These are phyloP conservation scores for Fusarium newnesense DNA, from an alignment of 2,329 filamentous ascomycete species.

Conservation along the genomic window DNA sequence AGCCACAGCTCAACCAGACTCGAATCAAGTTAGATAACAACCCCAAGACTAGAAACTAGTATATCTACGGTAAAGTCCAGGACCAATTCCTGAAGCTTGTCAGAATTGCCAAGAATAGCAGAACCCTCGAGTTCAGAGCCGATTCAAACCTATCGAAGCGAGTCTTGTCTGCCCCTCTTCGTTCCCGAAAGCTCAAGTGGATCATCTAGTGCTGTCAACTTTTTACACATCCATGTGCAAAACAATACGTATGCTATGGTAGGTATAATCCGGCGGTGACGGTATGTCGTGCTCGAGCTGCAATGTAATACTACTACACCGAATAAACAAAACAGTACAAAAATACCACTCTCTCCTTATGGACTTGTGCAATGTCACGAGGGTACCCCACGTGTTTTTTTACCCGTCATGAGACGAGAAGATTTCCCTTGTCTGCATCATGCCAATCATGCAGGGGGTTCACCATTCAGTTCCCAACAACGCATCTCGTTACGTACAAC, in stretches of 20 bases:
- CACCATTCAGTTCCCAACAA: constrained; percentile 1
- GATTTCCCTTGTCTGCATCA: constrained; percentile 16
- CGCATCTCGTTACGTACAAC: constrained; percentile 28
- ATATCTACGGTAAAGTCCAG: constrained; percentile 33
- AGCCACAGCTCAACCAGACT: constrained; percentile 18
- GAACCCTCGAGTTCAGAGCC: background rate
- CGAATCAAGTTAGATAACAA: background rate
- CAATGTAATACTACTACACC: background rate
- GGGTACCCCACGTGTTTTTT: constrained; percentile 28
- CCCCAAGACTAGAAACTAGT: constrained; percentile 14
- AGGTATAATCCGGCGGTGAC: constrained; percentile 26
- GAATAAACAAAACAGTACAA: background rate
- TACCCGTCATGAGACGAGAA: constrained; percentile 33
- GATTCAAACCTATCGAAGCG: constrained; percentile 19
- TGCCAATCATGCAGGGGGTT: background rate
- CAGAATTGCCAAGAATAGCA: constrained; percentile 13
- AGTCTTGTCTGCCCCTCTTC: constrained; percentile 1
- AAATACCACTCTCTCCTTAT: background rate
- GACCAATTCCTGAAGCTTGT: constrained; percentile 28
- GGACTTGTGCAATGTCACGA: constrained; percentile 3
- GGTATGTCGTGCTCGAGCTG: background rate
- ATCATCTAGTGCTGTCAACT: background rate
- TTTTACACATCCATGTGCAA: background rate
- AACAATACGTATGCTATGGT: background rate
- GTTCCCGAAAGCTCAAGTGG: constrained; percentile 10